Percentiles rank a stretch among this genome's conserved stretches.
Conservation (phyloP, 306 rosid genomes). For the Luffa aegyptiaca region DNA sequence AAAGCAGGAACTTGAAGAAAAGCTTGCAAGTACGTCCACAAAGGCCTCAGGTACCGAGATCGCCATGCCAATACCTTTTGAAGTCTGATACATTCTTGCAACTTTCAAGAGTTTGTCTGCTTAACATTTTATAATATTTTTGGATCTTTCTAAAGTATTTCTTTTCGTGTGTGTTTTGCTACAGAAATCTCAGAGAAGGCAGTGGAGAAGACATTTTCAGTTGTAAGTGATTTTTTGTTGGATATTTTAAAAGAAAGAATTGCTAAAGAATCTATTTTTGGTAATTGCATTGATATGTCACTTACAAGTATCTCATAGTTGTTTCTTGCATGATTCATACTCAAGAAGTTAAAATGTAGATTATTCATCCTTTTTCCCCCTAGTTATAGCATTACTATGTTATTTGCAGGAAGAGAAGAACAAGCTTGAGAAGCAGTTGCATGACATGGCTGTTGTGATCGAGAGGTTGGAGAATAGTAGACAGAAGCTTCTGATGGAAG, state of each 20-base stretch:
- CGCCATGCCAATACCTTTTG: neutral
- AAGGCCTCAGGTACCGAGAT: conserved; percentile 44
- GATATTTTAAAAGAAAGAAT: neutral
- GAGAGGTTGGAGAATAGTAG: conserved; percentile 90
- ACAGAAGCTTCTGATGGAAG: conserved; percentile 88
- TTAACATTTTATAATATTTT: neutral
- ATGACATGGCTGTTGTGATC: conserved; percentile 84
- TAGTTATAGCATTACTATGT: neutral
- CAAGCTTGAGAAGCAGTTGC: conserved; percentile 79
- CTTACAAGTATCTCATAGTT: neutral
- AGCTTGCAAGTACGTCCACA: conserved; percentile 38
- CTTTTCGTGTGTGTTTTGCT: neutral
- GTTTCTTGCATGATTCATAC: neutral
- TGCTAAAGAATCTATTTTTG: neutral
- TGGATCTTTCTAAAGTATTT: neutral
- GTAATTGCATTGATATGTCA: neutral
- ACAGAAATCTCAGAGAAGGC: conserved; percentile 48
- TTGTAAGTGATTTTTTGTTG: conserved; percentile 39
- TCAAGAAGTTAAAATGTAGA: neutral
- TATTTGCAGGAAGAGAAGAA: conserved; percentile 68
- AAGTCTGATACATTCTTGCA: neutral
- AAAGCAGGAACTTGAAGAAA: conserved; percentile 76
- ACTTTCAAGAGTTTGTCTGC: neutral
- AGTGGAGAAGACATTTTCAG: conserved; percentile 40
- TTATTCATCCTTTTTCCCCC: neutral